These are phyloP conservation scores for Acidomyces sp. DNA, from an alignment of 495 filamentous ascomycete genomes.

Conservation along the genomic window DNA sequence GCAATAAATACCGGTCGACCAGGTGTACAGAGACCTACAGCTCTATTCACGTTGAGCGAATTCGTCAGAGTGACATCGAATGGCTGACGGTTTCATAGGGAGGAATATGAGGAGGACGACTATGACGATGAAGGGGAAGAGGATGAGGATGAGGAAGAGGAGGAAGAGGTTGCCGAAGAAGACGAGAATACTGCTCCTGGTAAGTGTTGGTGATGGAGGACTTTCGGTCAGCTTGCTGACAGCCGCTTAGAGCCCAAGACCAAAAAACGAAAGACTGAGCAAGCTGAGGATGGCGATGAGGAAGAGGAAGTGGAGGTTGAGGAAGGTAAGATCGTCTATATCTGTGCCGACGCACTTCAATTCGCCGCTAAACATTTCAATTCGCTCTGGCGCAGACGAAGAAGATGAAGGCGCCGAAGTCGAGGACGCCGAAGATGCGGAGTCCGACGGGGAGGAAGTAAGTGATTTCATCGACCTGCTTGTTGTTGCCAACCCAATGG, in stretches of 20 bases:
- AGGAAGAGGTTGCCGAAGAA: slow-evolving; percentile 3
- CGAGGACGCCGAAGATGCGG: slow-evolving; percentile 2
- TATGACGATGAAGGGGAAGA: background rate
- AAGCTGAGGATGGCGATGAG: slow-evolving; percentile 13
- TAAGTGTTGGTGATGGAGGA: background rate
- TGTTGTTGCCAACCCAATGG: background rate
- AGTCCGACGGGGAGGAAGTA: slow-evolving; percentile 11
- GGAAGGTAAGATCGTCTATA: too few species aligned
- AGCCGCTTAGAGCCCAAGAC: slow-evolving; percentile 6
- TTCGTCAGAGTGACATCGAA: background rate
- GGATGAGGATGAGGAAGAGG: slow-evolving; percentile 7
- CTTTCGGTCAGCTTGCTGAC: background rate
- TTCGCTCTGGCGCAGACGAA: background rate
- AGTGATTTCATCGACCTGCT: background rate
- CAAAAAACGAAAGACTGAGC: slow-evolving; percentile 17
- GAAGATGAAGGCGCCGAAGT: background rate
- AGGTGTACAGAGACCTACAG: too few species aligned
- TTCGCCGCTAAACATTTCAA: too few species aligned
- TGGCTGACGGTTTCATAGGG: background rate
- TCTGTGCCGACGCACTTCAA: too few species aligned
- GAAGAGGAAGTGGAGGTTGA: slow-evolving; percentile 4
- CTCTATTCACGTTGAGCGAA: background rate
- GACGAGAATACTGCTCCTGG: background rate
- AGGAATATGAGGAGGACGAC: slow-evolving; percentile 3
- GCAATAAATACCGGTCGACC: too few species aligned